Percentiles rank a stretch among this genome's conserved stretches.
These are phyloP conservation scores for Ascocoryne sarcoides DNA, from an alignment of 2,329 filamentous ascomycete genomes.

Conservation along the genomic window DNA sequence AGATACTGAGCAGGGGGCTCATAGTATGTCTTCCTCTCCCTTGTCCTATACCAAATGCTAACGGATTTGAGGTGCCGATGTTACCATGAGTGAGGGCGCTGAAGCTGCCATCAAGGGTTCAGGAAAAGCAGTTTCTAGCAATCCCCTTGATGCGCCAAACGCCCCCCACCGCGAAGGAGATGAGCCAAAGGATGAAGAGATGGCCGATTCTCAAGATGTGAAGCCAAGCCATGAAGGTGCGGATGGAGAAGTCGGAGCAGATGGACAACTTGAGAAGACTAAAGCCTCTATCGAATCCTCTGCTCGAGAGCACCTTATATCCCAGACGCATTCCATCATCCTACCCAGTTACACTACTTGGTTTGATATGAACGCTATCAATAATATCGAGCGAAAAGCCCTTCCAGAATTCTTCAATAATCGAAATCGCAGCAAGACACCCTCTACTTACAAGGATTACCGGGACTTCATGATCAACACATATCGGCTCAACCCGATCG, in stretches of 20 bases:
- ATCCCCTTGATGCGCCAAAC: constrained; percentile 60
- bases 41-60: constrained; percentile 4
- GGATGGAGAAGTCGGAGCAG: constrained; percentile 37
- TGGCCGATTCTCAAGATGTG: constrained; percentile 54
- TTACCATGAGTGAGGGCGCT: constrained; percentile 48
- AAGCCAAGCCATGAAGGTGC: constrained; percentile 38
- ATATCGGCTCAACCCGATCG: constrained; percentile 87
- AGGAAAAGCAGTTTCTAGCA: constrained; percentile 41
- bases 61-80: constrained; percentile 38
- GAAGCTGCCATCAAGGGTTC: constrained; percentile 46
- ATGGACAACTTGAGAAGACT: constrained; percentile 52
- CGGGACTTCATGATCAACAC: constrained; percentile 99
- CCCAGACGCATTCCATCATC: constrained; percentile 92
- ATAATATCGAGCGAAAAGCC: constrained; percentile 86
- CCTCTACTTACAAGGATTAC: constrained; percentile 96
- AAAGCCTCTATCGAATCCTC: constrained; percentile 78
- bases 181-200: constrained; percentile 66
- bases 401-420: constrained; percentile 98
- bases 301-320: constrained; percentile 83
- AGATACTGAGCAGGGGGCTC: constrained; percentile 26
- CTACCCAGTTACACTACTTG: constrained; percentile 96
- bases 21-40: constrained; percentile 36
- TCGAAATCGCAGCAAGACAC: constrained; percentile 95
- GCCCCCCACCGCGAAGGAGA: constrained; percentile 54
- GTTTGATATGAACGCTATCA: constrained; percentile 96